Evolutionary conservation across 2,329 filamentous ascomycete genomes (phyloP), one percentile per base, ranked within the genome.

Genomic region (Annulohypoxylon truncatum): DNA sequence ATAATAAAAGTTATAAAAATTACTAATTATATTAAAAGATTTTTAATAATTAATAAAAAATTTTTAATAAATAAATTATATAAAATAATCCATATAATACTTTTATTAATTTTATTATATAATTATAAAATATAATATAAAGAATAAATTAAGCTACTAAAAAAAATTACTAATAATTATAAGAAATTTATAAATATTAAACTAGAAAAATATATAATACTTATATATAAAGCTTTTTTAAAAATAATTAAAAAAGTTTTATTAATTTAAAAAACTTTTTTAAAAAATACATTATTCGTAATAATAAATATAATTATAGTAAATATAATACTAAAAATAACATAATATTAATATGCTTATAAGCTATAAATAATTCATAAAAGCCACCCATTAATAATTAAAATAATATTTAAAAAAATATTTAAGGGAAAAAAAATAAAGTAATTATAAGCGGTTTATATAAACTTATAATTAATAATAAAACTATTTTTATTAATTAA

Each of bases 111-210:
- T 26, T 26, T 54, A 40, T 54, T 54, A 54, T 54, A 40, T 22
- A 29, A 42, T 9, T 28, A 40, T 35, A 54, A 54, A 54, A 40
- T 54, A 38, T 54, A 42, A 42, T 54, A 54, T 54, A 54, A 54
- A 28, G 28, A 42, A 54, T 6, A 13, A 38, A 40, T 28, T 31
- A 51, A 7, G 7, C 26, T 7, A 9, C 13, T 18, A 51, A 51
- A 51, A 51, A 33, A 51, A 51, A n/a, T 31, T 15, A 33, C 12
- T 51, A 51, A 33, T 20, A 33, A 3, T 15, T 51, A 51, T 31
- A 31, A 4, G 20, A 33, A 9, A 18, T 51, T 51, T 4, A 51
- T 51, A 51, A 51, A 33, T 42, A 54, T 42, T 40, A 9, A 18
- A 4, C 18, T 40, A 54, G 42, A 26, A 26, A 42, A 42, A 26